Evolutionary conservation across 441 rosid species (phyloP).

Genomic region (Oxalis stricta): DNA sequence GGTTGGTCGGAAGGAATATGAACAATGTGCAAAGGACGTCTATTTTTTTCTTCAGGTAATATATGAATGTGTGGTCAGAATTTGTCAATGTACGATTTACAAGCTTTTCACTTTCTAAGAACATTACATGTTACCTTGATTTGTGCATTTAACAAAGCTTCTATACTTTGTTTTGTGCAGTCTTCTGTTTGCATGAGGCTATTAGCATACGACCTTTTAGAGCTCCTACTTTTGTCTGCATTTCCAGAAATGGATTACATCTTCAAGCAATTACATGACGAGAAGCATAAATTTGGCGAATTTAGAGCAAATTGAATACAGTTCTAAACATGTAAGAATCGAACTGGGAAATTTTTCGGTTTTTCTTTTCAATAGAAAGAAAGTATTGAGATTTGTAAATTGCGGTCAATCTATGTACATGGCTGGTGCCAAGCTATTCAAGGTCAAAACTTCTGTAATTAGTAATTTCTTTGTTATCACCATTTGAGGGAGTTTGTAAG

Average conservation of each 20-base stretch:
- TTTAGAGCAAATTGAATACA: constrained; percentile 12
- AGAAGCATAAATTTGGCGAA: constrained; percentile 68
- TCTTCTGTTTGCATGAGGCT: constrained; percentile 73
- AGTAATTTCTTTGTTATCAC: constrained; percentile 6
- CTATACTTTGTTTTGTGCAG: constrained; percentile 25
- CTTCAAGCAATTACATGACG: constrained; percentile 54
- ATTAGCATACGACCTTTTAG: constrained; percentile 66
- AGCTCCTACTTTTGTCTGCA: constrained; percentile 62
- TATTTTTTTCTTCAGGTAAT: constrained; percentile 93
- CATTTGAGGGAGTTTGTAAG: constrained; percentile 21
- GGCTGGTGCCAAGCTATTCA: constrained; percentile 7
- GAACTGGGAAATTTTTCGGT: no score
- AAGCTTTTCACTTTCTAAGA: no score
- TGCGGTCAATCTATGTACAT: no score
- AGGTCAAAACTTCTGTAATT: constrained; percentile 15
- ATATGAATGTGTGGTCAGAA: no score
- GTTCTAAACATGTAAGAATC: not conserved
- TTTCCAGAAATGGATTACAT: constrained; percentile 64
- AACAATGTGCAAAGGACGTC: constrained; percentile 83
- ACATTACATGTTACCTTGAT: no score
- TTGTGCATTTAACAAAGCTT: not conserved
- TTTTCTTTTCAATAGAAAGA: no score
- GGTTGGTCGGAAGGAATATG: constrained; percentile 88
- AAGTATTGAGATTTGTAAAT: no score
- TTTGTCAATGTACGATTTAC: no score